Evolutionary conservation across 1,284 basidiomycete genomes (phyloP), one percentile per base, ranked within the genome.

Genomic region (Microbotryomycetes sp.): DNA sequence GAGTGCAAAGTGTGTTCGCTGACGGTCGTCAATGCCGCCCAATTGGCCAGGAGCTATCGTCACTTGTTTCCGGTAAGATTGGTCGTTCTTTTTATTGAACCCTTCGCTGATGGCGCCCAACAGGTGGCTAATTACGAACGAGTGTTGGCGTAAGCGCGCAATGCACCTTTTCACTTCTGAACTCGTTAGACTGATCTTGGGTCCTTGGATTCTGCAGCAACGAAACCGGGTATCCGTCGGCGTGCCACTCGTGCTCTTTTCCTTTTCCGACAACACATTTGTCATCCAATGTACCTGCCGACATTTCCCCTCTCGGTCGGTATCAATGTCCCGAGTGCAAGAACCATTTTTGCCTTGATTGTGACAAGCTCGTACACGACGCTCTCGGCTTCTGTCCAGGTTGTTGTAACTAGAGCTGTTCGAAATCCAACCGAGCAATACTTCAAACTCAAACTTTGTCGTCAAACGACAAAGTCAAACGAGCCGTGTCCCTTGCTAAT

Each of bases 1-100:
- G 96, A 98, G 74, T 99, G 94, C 74, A 89, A 94, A 71, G 87
- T 97, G 29, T 98, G 94, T 73, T 91, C 91, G 2, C 79, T 99
- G 67, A 97, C 97, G 84, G 89, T 98, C 66, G 94, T 99, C 66
- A 93, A 90, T 77, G 91, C 90, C 58, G 94, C 96, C 5, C 96
- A 98, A 78, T 80, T 99, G 52, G 94, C 94, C 24, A 80, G 94
- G 67, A 96, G 91, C 72, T 96, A 94, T 75, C 89, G 93, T 71
- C 92, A 94, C 74, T 75, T 96, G 41, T 96, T 96, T 73, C 91
- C 92, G 0, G 91, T 93, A 27, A 85, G 85, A 70, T 27, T 61
- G 35, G 11, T 46, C 21, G 31, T n/a, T 15, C n/a, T 31, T 13
- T 50, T 21, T 35, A 15, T n/a, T 2, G 50, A 23, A 21, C 21